A percentile compares a stretch with the other conserved stretches of the same genome.
These are phyloP conservation scores for Ceriops tagal DNA, from an alignment of 345 rosid species.

Conservation along the genomic window DNA sequence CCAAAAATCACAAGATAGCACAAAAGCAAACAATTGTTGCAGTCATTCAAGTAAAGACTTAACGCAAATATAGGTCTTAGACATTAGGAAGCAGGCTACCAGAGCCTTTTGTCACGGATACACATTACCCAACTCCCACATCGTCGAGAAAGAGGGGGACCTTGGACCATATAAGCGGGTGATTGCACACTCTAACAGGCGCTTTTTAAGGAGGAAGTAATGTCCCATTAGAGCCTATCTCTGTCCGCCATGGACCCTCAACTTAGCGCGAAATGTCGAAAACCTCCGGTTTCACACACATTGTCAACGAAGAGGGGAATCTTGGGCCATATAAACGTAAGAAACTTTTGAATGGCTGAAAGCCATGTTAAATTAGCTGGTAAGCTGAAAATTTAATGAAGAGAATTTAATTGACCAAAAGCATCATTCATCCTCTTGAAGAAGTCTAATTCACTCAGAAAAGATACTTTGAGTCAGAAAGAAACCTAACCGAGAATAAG, in stretches of 20 bases:
- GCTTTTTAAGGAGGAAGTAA: no score
- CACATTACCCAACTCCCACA: no score
- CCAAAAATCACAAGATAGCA: not conserved
- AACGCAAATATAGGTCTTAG: not conserved
- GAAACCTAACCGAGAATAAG: slow-evolving; percentile 22
- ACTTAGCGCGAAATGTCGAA: no score
- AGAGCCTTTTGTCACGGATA: no score
- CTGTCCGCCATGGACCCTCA: no score
- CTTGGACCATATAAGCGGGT: no score
- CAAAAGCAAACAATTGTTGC: not conserved
- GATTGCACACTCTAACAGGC: no score
- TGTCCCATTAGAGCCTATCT: no score
- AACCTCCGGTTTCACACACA: no score
- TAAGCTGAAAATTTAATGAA: not conserved
- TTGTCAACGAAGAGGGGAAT: no score
- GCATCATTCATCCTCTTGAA: not conserved
- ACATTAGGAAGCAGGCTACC: not conserved
- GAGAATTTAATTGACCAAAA: not conserved
- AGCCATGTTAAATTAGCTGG: not conserved
- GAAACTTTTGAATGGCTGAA: not conserved
- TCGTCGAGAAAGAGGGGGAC: no score
- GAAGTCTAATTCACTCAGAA: not conserved
- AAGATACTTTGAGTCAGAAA: not conserved
- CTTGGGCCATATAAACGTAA: no score
- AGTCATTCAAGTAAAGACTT: not conserved